A percentile compares a stretch with the other conserved stretches of the same genome.
Conservation (phyloP, 164 flowering plant species). For the Vitis rotundifolia region DNA sequence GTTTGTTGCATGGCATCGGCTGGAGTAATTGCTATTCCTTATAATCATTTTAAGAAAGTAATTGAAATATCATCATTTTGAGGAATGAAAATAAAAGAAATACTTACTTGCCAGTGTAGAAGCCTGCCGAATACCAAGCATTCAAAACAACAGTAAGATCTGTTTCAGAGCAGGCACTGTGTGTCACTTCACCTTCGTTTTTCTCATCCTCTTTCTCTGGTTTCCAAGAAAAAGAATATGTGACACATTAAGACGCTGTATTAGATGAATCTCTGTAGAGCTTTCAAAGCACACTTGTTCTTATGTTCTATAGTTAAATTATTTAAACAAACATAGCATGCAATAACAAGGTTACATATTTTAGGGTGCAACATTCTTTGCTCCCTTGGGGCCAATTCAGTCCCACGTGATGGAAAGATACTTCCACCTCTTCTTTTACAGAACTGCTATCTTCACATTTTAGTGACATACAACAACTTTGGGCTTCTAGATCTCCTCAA, state of each 20-base stretch:
- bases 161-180: constrained; percentile 34
- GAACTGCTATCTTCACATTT: too few relatives aligned
- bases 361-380: too few relatives aligned
- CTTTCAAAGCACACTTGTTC: neutral
- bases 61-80: neutral
- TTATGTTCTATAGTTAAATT: too few relatives aligned
- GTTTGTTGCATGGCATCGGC: too few relatives aligned
- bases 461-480: too few relatives aligned
- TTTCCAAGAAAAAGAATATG: neutral
- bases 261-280: neutral
- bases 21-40: too few relatives aligned
- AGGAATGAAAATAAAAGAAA: neutral
- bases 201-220: constrained; percentile 30
- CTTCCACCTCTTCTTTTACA: too few relatives aligned
- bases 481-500: too few relatives aligned
- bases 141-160: constrained; percentile 56
- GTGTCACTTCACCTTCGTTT: constrained; percentile 12
- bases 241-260: constrained; percentile 2
- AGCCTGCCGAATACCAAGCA: constrained; percentile 88
- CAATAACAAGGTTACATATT: too few relatives aligned
- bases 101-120: constrained; percentile 77
- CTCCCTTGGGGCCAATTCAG: too few relatives aligned
- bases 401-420: too few relatives aligned
- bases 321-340: too few relatives aligned
- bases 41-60: neutral